A percentile compares a stretch with the other conserved stretches of the same genome.
Conservation (phyloP, 805 yeast species). For the Cyberlindnera japonica region DNA sequence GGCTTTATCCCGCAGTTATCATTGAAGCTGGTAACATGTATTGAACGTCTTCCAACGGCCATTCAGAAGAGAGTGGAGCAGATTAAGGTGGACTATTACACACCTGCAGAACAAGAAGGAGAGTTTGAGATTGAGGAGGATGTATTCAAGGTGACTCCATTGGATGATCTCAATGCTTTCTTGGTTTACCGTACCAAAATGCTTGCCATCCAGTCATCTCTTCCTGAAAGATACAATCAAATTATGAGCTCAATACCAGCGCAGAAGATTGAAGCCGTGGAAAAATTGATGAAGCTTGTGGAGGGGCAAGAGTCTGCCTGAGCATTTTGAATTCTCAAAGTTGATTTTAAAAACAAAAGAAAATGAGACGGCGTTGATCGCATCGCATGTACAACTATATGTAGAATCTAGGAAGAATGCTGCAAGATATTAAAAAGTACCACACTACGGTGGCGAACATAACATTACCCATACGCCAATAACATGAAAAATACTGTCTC, state of each 20-base stretch:
- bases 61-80: slow-evolving; percentile 56
- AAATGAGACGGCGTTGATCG: no score
- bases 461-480: neutral
- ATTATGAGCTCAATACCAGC: slow-evolving; percentile 28
- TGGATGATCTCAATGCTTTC: slow-evolving; percentile 73
- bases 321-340: no score
- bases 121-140: slow-evolving; percentile 42
- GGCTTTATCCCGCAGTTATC: slow-evolving; percentile 48
- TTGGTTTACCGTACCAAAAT: slow-evolving; percentile 58
- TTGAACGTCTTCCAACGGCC: slow-evolving; percentile 69
- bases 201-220: slow-evolving; percentile 41
- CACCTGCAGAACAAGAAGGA: slow-evolving; percentile 1
- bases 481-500: neutral
- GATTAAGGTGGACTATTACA: slow-evolving; percentile 47
- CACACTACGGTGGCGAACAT: neutral
- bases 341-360: no score
- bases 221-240: slow-evolving; percentile 42
- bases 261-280: slow-evolving; percentile 24
- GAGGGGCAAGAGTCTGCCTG: neutral
- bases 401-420: no score
- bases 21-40: slow-evolving; percentile 44
- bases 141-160: slow-evolving; percentile 71
- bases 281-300: slow-evolving; percentile 6
- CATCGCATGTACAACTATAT: no score
- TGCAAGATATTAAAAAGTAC: neutral